phyloP scores from a whole-genome alignment of 108 stramenopile genomes.

The Bacterosira constricta region DNA sequence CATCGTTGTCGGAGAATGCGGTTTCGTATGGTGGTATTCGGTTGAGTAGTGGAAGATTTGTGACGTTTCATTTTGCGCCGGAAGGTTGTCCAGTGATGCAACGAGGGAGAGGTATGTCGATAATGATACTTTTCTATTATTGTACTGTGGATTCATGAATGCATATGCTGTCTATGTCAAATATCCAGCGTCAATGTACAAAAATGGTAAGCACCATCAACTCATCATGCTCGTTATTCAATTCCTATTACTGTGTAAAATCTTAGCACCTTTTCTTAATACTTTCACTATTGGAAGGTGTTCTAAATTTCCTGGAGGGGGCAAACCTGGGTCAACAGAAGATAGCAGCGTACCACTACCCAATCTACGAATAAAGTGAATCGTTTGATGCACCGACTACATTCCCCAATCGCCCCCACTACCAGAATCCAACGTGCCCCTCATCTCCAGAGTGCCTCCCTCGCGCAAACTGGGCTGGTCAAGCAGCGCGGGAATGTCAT shows the following conservation, averaged over 20 bases:
- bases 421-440: neutral
- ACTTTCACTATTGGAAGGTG: conserved; percentile 30
- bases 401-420: neutral
- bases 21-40: conserved; percentile 71
- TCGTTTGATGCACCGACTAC: conserved; percentile 6
- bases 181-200: conserved; percentile 70
- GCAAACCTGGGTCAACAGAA: conserved; percentile 61
- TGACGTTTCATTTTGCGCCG: conserved; percentile 65
- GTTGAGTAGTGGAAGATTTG: conserved; percentile 64
- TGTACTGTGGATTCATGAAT: neutral
- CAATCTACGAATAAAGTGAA: no score
- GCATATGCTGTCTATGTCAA: neutral
- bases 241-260: neutral
- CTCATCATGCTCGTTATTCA: neutral
- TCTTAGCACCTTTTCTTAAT: neutral
- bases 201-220: conserved; percentile 58
- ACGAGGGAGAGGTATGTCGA: no score
- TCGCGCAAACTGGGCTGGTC: conserved; percentile 40
- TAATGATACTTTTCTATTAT: neutral
- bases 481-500: conserved; percentile 31
- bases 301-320: conserved; percentile 80
- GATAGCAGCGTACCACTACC: no score
- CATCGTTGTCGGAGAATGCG: conserved; percentile 21
- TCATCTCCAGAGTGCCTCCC: conserved; percentile 11
- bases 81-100: conserved; percentile 68